Evolutionary conservation across 1,284 basidiomycete genomes (phyloP).

Genomic region (Melanopsichium pennsylvanicum): DNA sequence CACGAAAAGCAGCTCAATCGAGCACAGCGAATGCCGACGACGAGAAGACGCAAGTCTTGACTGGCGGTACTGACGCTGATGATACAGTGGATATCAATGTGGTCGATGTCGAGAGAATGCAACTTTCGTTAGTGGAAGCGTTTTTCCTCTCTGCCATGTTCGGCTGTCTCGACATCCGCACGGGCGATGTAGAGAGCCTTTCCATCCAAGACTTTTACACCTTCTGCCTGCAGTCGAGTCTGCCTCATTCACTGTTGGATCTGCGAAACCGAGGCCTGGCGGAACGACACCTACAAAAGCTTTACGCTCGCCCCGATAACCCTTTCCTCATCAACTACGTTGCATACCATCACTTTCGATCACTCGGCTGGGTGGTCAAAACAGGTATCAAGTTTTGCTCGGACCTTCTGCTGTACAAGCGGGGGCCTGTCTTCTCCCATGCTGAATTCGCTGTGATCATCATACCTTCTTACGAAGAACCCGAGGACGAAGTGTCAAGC

Average conservation of each 20-base stretch:
- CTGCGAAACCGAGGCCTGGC: constrained; percentile 25
- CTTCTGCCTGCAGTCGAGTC: constrained; percentile 31
- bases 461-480: constrained; percentile 86
- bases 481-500: constrained; percentile 72
- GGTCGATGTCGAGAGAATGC: constrained; percentile 86
- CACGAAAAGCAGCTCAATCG: constrained; percentile 24
- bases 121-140: constrained; percentile 88
- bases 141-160: constrained; percentile 88
- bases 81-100: constrained; percentile 64
- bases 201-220: constrained; percentile 39
- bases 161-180: constrained; percentile 78
- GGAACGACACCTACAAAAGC: constrained; percentile 22
- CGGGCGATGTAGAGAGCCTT: constrained; percentile 10
- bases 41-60: not conserved
- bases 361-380: constrained; percentile 97
- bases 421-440: constrained; percentile 92
- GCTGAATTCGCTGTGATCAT: constrained; percentile 94
- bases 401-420: constrained; percentile 92
- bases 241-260: constrained; percentile 20
- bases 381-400: constrained; percentile 96
- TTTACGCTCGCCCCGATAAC: constrained; percentile 73
- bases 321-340: constrained; percentile 91
- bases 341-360: constrained; percentile 92
- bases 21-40: constrained; percentile 2
- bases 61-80: constrained; percentile 12